These are phyloP conservation scores for Solanum hybrid DNA, from an alignment of 305 asterid species.

Conservation along the genomic window DNA sequence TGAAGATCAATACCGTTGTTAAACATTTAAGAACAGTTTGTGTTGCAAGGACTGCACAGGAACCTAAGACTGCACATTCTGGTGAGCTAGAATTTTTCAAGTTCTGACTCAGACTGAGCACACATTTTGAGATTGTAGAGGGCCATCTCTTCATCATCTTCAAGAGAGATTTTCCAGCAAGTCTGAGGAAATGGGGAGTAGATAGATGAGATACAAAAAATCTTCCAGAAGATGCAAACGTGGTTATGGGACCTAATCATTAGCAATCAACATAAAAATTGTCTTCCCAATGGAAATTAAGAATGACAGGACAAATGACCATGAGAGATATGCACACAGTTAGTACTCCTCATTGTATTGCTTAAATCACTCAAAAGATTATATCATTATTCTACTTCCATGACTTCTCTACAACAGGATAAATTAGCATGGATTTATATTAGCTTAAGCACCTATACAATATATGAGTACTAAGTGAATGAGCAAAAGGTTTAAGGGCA, in stretches of 20 bases:
- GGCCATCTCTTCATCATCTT: slow-evolving; percentile 99
- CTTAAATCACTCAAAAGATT: background rate
- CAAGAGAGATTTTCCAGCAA: slow-evolving; percentile 72
- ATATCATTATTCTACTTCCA: background rate
- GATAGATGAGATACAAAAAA: slow-evolving; percentile 7
- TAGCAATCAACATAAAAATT: background rate
- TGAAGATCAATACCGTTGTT: slow-evolving; percentile 54
- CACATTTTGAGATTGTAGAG: slow-evolving; percentile 75
- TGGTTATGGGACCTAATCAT: slow-evolving; percentile 2
- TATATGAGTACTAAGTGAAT: background rate
- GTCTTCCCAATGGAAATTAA: background rate
- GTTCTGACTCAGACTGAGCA: slow-evolving; percentile 59
- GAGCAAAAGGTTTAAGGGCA: background rate
- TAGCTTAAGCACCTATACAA: background rate
- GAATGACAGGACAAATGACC: background rate
- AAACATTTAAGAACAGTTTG: slow-evolving; percentile 88
- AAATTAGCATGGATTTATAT: background rate
- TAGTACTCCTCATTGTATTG: background rate
- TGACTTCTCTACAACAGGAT: background rate
- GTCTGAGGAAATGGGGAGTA: slow-evolving; percentile 37
- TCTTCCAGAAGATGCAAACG: slow-evolving; percentile 5
- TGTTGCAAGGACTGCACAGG: slow-evolving; percentile 90
- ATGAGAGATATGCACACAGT: background rate
- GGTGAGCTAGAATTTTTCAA: slow-evolving; percentile 60
- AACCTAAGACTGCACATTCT: slow-evolving; percentile 93